Percentiles rank a stretch among this genome's conserved stretches.
Evolutionary conservation across 2,329 filamentous ascomycete genomes (phyloP).

Genomic region (Aspergillus bombycis): DNA sequence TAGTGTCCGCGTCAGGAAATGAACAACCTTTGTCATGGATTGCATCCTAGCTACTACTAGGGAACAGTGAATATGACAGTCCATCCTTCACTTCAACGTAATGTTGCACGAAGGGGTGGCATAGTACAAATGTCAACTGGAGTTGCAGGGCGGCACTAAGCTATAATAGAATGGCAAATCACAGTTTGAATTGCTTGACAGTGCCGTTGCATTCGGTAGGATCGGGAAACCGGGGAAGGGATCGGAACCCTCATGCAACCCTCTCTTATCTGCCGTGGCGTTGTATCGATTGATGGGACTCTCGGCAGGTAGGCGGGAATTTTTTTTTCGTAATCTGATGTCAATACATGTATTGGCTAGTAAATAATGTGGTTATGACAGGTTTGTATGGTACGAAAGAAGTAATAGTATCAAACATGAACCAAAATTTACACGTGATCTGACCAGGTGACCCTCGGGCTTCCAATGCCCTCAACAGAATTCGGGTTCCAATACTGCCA

Average conservation of each 20-base stretch:
- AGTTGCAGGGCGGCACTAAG: background rate
- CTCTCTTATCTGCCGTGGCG: slow-evolving; percentile 15
- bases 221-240: slow-evolving; percentile 24
- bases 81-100: slow-evolving; percentile 15
- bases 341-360: background rate
- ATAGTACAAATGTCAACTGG: slow-evolving; percentile 9
- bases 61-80: background rate
- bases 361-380: background rate
- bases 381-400: background rate
- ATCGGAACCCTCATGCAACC: slow-evolving; percentile 25
- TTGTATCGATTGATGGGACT: slow-evolving; percentile 15
- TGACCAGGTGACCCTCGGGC: background rate
- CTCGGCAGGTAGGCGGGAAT: background rate
- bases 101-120: slow-evolving; percentile 28
- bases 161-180: slow-evolving; percentile 8
- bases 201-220: slow-evolving; percentile 34
- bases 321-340: background rate
- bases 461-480: background rate
- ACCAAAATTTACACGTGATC: background rate
- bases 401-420: background rate
- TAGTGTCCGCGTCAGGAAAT: background rate
- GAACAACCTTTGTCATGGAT: slow-evolving; percentile 4
- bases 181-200: slow-evolving; percentile 2
- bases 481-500: background rate
- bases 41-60: background rate